A percentile compares a stretch with the other conserved stretches of the same genome.
Conservation (phyloP, 179 eudicot genomes). For the Vitellaria paradoxa region DNA sequence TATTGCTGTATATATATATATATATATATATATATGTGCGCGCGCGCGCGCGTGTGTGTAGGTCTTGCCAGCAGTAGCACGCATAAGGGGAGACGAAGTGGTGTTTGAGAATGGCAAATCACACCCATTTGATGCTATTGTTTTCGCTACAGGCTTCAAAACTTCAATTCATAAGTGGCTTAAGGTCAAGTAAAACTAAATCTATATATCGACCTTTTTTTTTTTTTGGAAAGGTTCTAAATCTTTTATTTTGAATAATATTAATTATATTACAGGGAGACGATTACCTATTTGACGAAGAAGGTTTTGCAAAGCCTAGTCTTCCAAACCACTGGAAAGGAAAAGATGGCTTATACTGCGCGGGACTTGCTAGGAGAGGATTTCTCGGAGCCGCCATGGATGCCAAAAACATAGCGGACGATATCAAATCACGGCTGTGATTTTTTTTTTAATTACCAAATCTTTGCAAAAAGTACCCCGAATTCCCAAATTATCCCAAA, state of each 20-base stretch:
- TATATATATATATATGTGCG: no score
- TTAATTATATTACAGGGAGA: no score
- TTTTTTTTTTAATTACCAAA: no score
- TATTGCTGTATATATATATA: neutral
- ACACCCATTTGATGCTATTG: no score
- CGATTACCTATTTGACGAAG: no score
- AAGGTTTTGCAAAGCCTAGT: slow-evolving; percentile 44
- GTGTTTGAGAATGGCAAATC: slow-evolving; percentile 34
- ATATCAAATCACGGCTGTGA: slow-evolving; percentile 28
- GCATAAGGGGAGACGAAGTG: slow-evolving; percentile 31
- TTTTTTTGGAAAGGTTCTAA: no score
- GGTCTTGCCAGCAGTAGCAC: slow-evolving; percentile 41
- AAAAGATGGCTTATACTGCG: slow-evolving; percentile 47
- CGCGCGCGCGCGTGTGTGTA: no score
- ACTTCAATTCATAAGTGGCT: slow-evolving; percentile 38
- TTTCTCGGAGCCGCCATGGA: slow-evolving; percentile 43
- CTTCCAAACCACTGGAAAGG: slow-evolving; percentile 63
- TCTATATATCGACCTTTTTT: no score
- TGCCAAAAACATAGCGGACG: slow-evolving; percentile 50
- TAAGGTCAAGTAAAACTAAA: no score
- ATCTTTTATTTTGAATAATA: no score
- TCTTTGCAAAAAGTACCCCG: no score
- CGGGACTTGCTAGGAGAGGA: slow-evolving; percentile 49
- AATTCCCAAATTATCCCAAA: no score
- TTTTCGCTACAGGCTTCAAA: slow-evolving; percentile 54